These are phyloP conservation scores for Cryptosporidium ubiquitum DNA, from an alignment of 169 alveolate species.

Conservation along the genomic window DNA sequence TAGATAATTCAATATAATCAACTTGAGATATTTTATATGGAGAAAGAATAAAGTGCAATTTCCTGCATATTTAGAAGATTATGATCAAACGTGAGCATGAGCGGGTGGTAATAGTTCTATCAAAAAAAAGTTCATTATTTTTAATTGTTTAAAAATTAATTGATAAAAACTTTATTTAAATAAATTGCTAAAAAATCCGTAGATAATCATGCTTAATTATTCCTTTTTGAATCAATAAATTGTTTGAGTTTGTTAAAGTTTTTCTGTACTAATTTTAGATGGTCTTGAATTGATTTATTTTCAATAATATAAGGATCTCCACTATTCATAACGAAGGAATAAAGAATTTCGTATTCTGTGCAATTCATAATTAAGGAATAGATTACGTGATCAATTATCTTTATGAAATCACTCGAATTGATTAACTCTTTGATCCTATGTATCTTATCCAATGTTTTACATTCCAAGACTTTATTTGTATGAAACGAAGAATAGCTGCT, in stretches of 20 bases:
- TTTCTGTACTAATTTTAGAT: not conserved
- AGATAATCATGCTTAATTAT: not conserved
- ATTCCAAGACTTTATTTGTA: constrained; percentile 48
- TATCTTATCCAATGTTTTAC: constrained; percentile 12
- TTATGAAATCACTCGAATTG: not conserved
- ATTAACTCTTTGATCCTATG: constrained; percentile 11
- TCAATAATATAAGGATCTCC: constrained; percentile 27
- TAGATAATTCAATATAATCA: not conserved
- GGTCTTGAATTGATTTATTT: constrained; percentile 1
- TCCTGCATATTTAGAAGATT: not conserved
- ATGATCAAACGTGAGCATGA: not conserved
- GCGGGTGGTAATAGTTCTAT: not conserved
- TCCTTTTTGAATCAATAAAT: not conserved
- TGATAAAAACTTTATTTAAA: too few species aligned
- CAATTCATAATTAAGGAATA: constrained; percentile 36
- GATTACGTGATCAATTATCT: not conserved
- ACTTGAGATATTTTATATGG: not conserved
- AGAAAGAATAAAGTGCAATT: not conserved
- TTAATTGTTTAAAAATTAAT: too few species aligned
- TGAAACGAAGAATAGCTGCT: constrained; percentile 57
- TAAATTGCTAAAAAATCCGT: too few species aligned
- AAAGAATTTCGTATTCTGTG: constrained; percentile 43
- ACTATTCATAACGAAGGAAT: constrained; percentile 22
- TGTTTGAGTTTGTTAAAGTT: not conserved
- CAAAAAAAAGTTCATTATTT: not conserved